Percentiles rank a stretch among this genome's conserved stretches.
Conservation (phyloP, 495 filamentous ascomycete genomes). For the Astrothelium macrocarpum region DNA sequence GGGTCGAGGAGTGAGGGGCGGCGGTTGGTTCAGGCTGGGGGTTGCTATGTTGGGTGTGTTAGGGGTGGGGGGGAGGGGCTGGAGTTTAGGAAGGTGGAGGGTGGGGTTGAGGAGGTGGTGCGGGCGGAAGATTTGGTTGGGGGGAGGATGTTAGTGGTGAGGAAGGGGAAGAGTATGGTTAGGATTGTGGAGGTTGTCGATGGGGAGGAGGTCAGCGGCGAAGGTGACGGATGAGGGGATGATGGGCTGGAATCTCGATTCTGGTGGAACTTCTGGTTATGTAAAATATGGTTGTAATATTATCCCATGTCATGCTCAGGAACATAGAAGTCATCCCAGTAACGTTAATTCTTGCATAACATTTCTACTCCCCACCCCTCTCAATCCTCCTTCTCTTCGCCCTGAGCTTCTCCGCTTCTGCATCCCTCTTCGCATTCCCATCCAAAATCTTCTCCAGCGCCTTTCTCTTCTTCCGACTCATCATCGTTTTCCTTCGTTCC, state of each 20-base stretch:
- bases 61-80: slow-evolving; percentile 24
- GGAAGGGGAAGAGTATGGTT: slow-evolving; percentile 73
- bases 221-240: neutral
- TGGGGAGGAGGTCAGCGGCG: slow-evolving; percentile 45
- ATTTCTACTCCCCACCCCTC: slow-evolving; percentile 36
- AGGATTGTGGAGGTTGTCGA: slow-evolving; percentile 60
- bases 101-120: neutral
- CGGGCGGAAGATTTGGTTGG: slow-evolving; percentile 49
- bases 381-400: slow-evolving; percentile 84
- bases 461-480: slow-evolving; percentile 34
- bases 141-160: slow-evolving; percentile 54
- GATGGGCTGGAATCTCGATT: neutral
- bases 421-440: slow-evolving; percentile 32
- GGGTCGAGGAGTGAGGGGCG: slow-evolving; percentile 11
- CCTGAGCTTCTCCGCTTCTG: slow-evolving; percentile 50
- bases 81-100: slow-evolving; percentile 2
- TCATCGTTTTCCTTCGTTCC: slow-evolving; percentile 38
- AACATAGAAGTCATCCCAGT: neutral
- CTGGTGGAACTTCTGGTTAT: neutral
- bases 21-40: slow-evolving; percentile 15
- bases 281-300: neutral
- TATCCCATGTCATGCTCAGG: neutral
- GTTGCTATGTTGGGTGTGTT: slow-evolving; percentile 18
- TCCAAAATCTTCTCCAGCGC: slow-evolving; percentile 38
- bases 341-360: neutral